Percentiles rank a stretch among this genome's conserved stretches.
Conservation (phyloP, 106 monocot species). For the Chionographis japonica region DNA sequence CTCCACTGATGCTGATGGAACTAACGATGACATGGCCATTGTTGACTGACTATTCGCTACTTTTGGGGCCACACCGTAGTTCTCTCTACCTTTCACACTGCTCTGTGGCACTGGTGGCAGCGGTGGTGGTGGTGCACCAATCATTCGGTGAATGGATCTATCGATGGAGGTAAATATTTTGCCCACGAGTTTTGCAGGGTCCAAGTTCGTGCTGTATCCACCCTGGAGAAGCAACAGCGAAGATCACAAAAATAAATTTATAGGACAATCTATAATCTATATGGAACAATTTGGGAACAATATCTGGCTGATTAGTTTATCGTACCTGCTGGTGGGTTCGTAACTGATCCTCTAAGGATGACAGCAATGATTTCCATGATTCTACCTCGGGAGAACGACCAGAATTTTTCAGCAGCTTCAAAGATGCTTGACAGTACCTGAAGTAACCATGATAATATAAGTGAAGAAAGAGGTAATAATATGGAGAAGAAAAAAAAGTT, state of each 20-base stretch:
- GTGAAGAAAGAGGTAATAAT: not conserved
- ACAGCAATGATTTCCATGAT: conserved; percentile 60
- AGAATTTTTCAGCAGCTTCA: conserved; percentile 70
- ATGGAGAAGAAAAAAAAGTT: conserved; percentile 10
- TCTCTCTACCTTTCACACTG: conserved; percentile 32
- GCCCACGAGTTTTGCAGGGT: conserved; percentile 81
- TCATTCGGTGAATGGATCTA: conserved; percentile 81
- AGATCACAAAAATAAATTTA: not conserved
- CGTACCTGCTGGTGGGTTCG: conserved; percentile 86
- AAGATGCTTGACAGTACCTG: conserved; percentile 94
- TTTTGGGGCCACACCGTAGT: conserved; percentile 23
- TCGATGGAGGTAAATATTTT: conserved; percentile 86
- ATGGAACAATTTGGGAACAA: not conserved
- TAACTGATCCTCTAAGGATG: conserved; percentile 83
- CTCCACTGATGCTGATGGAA: conserved; percentile 81
- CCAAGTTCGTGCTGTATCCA: conserved; percentile 77
- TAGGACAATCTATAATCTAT: not conserved
- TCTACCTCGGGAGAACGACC: conserved; percentile 81
- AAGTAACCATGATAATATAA: conserved; percentile 6
- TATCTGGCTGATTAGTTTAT: not conserved
- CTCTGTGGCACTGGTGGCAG: conserved; percentile 54
- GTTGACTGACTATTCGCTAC: conserved; percentile 69
- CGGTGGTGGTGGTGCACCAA: conserved; percentile 74
- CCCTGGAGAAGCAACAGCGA: conserved; percentile 35
- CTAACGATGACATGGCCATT: conserved; percentile 64